Evolutionary conservation across 2,329 filamentous ascomycete genomes (phyloP).

Genomic region (Paraphoma chrysanthemicola): DNA sequence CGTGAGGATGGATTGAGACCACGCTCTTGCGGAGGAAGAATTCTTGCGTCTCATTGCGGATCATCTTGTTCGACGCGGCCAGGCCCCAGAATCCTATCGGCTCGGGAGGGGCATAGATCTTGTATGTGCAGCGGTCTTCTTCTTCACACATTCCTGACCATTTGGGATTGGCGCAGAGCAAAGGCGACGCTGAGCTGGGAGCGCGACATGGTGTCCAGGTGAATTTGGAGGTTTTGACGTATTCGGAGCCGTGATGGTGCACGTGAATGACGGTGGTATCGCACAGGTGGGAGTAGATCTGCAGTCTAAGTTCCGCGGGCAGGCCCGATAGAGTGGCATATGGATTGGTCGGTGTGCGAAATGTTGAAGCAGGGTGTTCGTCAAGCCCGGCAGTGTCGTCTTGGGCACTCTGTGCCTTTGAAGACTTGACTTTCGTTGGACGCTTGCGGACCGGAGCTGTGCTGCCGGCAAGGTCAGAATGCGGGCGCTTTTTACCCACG

Average conservation of each 20-base stretch:
- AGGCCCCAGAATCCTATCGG: constrained; percentile 15
- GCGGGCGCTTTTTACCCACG: not conserved
- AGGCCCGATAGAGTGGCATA: constrained; percentile 15
- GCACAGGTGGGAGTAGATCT: constrained; percentile 21
- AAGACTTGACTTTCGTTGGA: not conserved
- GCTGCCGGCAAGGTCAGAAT: not conserved
- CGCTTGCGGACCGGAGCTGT: not conserved
- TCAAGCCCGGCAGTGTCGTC: not conserved
- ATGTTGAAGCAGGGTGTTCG: not conserved
- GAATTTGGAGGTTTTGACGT: constrained; percentile 3
- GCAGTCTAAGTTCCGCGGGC: constrained; percentile 21
- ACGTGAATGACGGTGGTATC: constrained; percentile 18
- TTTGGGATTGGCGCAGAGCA: constrained; percentile 31
- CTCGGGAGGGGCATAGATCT: constrained; percentile 1
- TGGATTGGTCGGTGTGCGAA: constrained; percentile 7
- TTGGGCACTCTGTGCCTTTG: not conserved
- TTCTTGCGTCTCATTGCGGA: constrained; percentile 17
- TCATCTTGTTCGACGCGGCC: constrained; percentile 11
- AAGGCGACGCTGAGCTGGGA: constrained; percentile 7
- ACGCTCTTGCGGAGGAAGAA: constrained; percentile 6
- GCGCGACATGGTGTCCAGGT: constrained; percentile 22
- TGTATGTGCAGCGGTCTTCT: constrained; percentile 19
- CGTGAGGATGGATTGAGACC: constrained; percentile 7
- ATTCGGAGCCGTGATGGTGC: constrained; percentile 1
- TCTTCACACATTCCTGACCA: constrained; percentile 28